These are phyloP conservation scores for Telopea speciosissima DNA, from an alignment of 177 flowering plant genomes.

Conservation along the genomic window DNA sequence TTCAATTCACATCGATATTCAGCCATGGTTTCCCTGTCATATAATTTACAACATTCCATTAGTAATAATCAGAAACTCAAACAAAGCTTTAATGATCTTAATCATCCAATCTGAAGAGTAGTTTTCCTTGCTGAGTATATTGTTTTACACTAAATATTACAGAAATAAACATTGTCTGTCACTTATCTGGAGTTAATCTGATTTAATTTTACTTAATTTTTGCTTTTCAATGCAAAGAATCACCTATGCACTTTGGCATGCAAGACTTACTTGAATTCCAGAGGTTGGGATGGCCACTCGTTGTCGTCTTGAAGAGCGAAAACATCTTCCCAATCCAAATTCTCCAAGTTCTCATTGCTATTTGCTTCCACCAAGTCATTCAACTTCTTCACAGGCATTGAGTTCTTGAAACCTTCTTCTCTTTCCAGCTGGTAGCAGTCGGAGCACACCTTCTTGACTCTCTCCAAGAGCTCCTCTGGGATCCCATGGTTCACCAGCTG, in stretches of 20 bases:
- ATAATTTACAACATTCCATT: too few relatives aligned
- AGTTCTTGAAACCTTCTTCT: constrained; percentile 52
- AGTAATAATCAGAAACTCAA: too few relatives aligned
- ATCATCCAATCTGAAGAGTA: too few relatives aligned
- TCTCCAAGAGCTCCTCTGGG: constrained; percentile 66
- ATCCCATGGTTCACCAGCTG: constrained; percentile 94
- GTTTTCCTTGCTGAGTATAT: too few relatives aligned
- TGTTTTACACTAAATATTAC: too few relatives aligned
- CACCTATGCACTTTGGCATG: too few relatives aligned
- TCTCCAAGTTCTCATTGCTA: constrained; percentile 38
- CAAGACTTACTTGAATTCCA: constrained; percentile 46
- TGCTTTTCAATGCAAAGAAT: too few relatives aligned
- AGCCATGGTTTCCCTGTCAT: constrained; percentile 68
- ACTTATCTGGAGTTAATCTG: too few relatives aligned
- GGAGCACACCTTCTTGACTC: constrained; percentile 66
- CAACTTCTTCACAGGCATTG: constrained; percentile 39
- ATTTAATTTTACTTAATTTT: too few relatives aligned
- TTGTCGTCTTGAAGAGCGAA: constrained; percentile 45
- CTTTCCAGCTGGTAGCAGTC: constrained; percentile 62
- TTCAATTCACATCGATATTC: constrained; percentile 67
- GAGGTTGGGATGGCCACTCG: constrained; percentile 61
- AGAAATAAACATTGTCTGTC: too few relatives aligned
- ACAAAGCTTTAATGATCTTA: too few relatives aligned
- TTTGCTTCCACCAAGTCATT: constrained; percentile 46
- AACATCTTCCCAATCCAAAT: constrained; percentile 86